phyloP scores from a whole-genome alignment of 2,329 filamentous ascomycete species.

The Fonsecaea pedrosoi region DNA sequence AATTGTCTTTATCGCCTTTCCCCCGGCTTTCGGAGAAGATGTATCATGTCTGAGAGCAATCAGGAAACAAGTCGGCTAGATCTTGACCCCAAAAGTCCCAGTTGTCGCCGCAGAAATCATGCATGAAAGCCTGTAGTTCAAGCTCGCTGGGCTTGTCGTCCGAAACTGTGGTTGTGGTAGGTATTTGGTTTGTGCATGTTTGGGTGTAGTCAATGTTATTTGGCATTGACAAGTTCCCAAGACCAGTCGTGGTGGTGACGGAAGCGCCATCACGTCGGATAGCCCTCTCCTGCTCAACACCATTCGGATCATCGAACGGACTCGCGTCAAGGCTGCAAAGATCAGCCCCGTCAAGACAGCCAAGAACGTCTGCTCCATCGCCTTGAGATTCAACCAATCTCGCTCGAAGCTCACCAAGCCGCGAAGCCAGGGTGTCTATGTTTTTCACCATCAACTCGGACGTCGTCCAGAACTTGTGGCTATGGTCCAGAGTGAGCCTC shows the following conservation, averaged over 20 bases:
- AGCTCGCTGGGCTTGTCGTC: constrained; percentile 2
- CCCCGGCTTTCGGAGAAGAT: background rate
- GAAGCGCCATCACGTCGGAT: background rate
- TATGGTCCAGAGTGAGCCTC: constrained; percentile 8
- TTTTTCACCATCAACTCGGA: constrained; percentile 18
- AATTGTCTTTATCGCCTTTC: background rate
- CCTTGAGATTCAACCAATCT: constrained; percentile 1
- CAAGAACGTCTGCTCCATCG: background rate
- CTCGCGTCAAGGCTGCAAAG: background rate
- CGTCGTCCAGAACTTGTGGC: constrained; percentile 18
- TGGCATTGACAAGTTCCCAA: background rate
- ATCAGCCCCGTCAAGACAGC: background rate
- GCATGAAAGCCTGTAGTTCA: constrained; percentile 20
- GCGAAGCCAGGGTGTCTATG: constrained; percentile 12
- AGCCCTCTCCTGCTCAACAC: background rate
- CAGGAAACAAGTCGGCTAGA: constrained; percentile 8
- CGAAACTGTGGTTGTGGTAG: background rate
- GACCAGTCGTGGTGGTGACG: background rate
- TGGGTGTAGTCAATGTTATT: background rate
- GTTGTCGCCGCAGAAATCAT: constrained; percentile 21
- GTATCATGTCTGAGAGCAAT: background rate
- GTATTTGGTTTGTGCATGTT: background rate
- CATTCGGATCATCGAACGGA: background rate
- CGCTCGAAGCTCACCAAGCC: constrained; percentile 14
- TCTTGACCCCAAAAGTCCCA: constrained; percentile 18